Evolutionary conservation across 1,284 basidiomycete genomes (phyloP).

Genomic region (Cryptococcus sp.): DNA sequence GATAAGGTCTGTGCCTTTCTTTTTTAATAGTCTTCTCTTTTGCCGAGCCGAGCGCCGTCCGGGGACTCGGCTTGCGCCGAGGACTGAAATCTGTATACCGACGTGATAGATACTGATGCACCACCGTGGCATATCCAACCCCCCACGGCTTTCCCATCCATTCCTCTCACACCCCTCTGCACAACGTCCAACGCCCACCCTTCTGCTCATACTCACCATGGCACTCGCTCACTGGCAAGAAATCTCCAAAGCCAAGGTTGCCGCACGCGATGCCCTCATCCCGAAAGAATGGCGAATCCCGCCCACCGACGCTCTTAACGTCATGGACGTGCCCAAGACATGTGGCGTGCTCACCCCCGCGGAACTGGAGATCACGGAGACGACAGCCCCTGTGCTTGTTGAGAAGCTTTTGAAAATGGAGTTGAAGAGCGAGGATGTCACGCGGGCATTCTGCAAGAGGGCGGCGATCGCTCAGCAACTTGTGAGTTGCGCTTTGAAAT

Average conservation of each 20-base stretch:
- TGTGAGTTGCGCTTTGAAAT: slow-evolving; percentile 52
- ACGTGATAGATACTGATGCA: too few species aligned
- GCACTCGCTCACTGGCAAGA: too few species aligned
- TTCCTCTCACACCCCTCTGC: too few species aligned
- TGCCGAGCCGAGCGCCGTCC: too few species aligned
- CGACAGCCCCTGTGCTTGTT: slow-evolving; percentile 34
- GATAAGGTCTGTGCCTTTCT: too few species aligned
- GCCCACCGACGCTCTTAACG: slow-evolving; percentile 50
- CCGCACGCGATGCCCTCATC: slow-evolving; percentile 57
- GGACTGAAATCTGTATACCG: too few species aligned
- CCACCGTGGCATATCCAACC: too few species aligned
- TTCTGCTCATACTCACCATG: too few species aligned
- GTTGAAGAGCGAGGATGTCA: slow-evolving; percentile 32
- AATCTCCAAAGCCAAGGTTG: slow-evolving; percentile 56
- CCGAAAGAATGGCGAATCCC: slow-evolving; percentile 61
- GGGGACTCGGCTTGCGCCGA: too few species aligned
- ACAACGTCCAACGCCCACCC: too few species aligned
- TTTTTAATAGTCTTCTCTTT: too few species aligned
- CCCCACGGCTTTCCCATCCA: too few species aligned
- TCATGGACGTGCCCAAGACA: slow-evolving; percentile 58
- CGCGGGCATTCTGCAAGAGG: slow-evolving; percentile 66
- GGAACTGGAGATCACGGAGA: slow-evolving; percentile 67
- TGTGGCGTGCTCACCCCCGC: slow-evolving; percentile 60
- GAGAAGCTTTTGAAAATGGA: slow-evolving; percentile 25
- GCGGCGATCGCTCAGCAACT: slow-evolving; percentile 77